Evolutionary conservation across 495 filamentous ascomycete species (phyloP).

Genomic region (Neurospora sp.): DNA sequence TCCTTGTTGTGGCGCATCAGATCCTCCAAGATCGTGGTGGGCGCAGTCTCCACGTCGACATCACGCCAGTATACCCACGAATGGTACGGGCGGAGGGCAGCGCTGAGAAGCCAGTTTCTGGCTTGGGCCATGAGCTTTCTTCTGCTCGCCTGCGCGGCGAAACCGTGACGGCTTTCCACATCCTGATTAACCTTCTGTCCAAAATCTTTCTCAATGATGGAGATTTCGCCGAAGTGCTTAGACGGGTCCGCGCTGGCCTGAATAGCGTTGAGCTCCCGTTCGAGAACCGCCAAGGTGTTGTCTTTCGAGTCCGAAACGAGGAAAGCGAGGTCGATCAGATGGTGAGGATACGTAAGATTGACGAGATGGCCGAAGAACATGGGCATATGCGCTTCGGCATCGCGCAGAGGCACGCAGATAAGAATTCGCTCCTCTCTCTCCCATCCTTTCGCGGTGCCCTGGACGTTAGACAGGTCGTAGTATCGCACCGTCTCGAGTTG

Average conservation of each 20-base stretch:
- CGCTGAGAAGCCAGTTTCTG: conserved; percentile 92
- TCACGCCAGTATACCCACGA: conserved; percentile 99
- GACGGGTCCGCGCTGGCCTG: conserved; percentile 68
- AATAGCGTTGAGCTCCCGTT: conserved; percentile 63
- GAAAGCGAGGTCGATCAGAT: conserved; percentile 92
- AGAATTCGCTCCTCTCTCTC: conserved; percentile 90
- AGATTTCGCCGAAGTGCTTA: conserved; percentile 90
- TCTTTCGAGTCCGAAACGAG: conserved; percentile 97
- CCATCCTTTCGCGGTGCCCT: conserved; percentile 86
- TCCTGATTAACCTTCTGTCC: conserved; percentile 97
- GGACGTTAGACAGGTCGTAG: conserved; percentile 86
- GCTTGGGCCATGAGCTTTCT: conserved; percentile 98
- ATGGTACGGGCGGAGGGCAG: conserved; percentile 86
- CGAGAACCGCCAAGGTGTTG: conserved; percentile 66
- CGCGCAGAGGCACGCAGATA: conserved; percentile 87
- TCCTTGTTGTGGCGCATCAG: conserved; percentile 99
- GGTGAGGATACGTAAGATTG: conserved; percentile 96
- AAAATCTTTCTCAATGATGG: conserved; percentile 97
- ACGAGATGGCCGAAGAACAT: conserved; percentile 98
- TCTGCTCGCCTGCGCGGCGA: conserved; percentile 87
- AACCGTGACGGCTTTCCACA: conserved; percentile 94
- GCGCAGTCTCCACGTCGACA: conserved; percentile 95
- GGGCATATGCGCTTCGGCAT: conserved; percentile 83
- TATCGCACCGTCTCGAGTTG: conserved; percentile 90
- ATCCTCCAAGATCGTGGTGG: conserved; percentile 92